Conservation (phyloP, 2,329 filamentous ascomycete species). For the Alternaria arbusti region DNA sequence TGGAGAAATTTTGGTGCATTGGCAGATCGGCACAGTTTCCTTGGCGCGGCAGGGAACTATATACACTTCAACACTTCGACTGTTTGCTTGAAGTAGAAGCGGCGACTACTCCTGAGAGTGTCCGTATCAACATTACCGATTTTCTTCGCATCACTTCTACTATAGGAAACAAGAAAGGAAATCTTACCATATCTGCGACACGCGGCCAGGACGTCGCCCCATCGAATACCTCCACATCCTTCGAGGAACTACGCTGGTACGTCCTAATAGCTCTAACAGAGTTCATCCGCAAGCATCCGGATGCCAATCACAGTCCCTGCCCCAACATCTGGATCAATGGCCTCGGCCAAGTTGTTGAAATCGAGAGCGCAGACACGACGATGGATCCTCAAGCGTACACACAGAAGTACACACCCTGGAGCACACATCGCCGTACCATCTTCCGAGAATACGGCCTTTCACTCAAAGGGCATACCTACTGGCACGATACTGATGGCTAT, state of each 20-base stretch:
- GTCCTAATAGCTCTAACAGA: not conserved
- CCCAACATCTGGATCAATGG: not conserved
- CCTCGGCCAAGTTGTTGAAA: not conserved
- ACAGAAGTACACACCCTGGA: not conserved
- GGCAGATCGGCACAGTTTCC: not conserved
- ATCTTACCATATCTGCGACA: not conserved
- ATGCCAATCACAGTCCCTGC: not conserved
- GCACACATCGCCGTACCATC: not conserved
- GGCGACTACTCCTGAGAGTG: not conserved
- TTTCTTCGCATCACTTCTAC: not conserved
- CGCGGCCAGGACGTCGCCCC: not conserved
- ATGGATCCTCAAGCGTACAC: not conserved
- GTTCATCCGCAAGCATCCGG: not conserved
- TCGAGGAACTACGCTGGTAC: not conserved
- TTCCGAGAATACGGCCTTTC: not conserved
- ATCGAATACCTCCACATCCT: not conserved
- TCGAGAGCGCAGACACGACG: not conserved
- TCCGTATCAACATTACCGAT: not conserved
- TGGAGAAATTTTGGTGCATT: not conserved
- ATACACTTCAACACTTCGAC: not conserved
- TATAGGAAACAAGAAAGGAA: not conserved
- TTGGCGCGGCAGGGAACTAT: not conserved
- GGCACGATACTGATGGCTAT: too few relatives aligned
- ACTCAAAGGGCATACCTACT: too few relatives aligned
- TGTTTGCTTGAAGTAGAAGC: not conserved